Base-by-base conservation (phyloP, 768 basidiomycete genomes). In the Boletus pseudopeckii region DNA sequence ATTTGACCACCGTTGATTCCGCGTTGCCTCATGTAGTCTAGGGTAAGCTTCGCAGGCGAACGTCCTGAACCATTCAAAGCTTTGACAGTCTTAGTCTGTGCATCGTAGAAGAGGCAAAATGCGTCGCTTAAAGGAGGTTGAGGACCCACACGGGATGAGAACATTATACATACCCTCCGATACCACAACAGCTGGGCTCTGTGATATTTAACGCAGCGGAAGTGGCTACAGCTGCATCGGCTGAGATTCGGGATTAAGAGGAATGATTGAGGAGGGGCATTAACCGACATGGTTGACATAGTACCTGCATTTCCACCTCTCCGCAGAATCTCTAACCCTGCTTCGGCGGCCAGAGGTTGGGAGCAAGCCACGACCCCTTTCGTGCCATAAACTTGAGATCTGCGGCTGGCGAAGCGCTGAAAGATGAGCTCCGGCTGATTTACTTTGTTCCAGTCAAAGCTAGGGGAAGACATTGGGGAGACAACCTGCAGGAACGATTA, bases 281-380 rank as follows among this genome's bases (percentile, higher is more conserved):
- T 45, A 36, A 45, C 51, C 7, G 36, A 42, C n/a, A 32, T 28
- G n/a, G 37, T n/a, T n/a, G 28, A 46, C 42, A 55, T 76, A 44
- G 40, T 65, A 90, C 92, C 95, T 62, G 96, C 96, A 74, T 99
- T 99, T 48, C 97, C 97, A 13, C 97, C 97, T 69, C 86, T 88
- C 49, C 86, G 78, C 24, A 99, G 75, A 59, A 99, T 90, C 71
- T 97, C 93, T 30, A 98, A 71, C 0, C 96, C 97, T 17, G 92
- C 95, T 65, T 90, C 88, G 15, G 87, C 85, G 1, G 97, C 97
- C 37, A 93, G 77, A 45, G 97, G 92, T 66, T 99, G 97, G 24
- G 90, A 89, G 28, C 87, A 88, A 8, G 92, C 83, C 5, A 98
- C 89, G 33, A 96, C 74, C 7, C 95, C 92, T 67, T 92, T 94